A percentile compares a stretch with the other conserved stretches of the same genome.
These are phyloP conservation scores for Aegilops sharonensis DNA, from an alignment of 176 grass and related monocot species.

Conservation along the genomic window DNA sequence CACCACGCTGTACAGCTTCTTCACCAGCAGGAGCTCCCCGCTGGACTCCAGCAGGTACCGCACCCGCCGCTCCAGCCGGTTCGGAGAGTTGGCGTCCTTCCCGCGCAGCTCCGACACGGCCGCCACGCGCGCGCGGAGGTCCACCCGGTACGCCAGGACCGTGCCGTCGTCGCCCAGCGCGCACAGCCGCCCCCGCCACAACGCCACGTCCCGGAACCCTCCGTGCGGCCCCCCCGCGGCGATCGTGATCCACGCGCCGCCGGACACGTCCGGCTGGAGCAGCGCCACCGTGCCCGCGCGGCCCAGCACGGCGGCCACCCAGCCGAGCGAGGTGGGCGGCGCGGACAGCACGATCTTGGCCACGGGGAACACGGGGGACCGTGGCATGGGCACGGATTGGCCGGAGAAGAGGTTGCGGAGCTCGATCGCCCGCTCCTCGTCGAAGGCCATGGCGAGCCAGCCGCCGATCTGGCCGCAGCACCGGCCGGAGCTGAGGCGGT, in stretches of 20 bases:
- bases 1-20: background rate
- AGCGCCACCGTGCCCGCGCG: conserved; percentile 26
- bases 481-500: background rate
- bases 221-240: background rate
- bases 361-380: conserved; percentile 16
- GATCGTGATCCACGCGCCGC: background rate
- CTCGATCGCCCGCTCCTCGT: background rate
- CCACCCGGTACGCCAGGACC: conserved; percentile 10
- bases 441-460: conserved; percentile 34
- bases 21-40: conserved; percentile 27
- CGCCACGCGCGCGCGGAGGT: conserved; percentile 2
- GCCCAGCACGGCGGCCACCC: conserved; percentile 30
- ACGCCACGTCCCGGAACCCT: conserved; percentile 30
- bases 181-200: conserved; percentile 27
- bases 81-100: background rate
- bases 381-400: background rate
- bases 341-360: conserved; percentile 29
- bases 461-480: conserved; percentile 38
- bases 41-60: background rate
- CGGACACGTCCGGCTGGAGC: conserved; percentile 1
- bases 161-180: conserved; percentile 10
- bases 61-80: background rate
- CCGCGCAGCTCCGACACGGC: conserved; percentile 21
- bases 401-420: conserved; percentile 24
- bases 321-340: conserved; percentile 16